phyloP scores from a whole-genome alignment of 2,329 filamentous ascomycete genomes.

The Claviceps pazoutovae region DNA sequence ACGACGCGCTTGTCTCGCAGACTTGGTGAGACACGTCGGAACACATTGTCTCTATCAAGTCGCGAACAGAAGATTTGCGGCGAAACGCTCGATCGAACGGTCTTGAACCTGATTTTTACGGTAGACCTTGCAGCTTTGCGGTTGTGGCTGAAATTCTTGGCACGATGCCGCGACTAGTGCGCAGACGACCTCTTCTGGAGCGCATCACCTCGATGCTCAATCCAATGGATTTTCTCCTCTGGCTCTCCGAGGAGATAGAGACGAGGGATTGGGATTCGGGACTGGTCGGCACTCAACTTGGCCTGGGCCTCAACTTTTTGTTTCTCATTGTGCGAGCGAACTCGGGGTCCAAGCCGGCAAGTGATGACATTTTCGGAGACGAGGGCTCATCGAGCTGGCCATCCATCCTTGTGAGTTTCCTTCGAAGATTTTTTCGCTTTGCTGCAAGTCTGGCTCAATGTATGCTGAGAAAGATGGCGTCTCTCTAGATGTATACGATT shows the following conservation, averaged over 20 bases:
- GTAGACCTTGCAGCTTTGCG: not conserved
- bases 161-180: conserved; percentile 63
- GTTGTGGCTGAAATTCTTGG: not conserved
- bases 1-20: not conserved
- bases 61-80: not conserved
- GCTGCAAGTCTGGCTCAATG: too few relatives aligned
- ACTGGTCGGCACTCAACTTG: conserved; percentile 60
- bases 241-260: conserved; percentile 85
- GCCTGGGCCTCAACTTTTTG: conserved; percentile 60
- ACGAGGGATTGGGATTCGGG: conserved; percentile 83
- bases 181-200: conserved; percentile 64
- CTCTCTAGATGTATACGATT: conserved; percentile 47
- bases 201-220: conserved; percentile 71
- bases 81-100: not conserved
- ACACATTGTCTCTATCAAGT: not conserved
- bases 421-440: too few relatives aligned
- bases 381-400: conserved; percentile 51
- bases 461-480: not conserved
- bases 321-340: conserved; percentile 79
- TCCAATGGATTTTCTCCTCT: conserved; percentile 78
- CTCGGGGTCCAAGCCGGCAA: conserved; percentile 36
- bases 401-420: conserved; percentile 33
- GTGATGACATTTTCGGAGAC: conserved; percentile 79
- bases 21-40: not conserved
- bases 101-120: not conserved